phyloP scores from a whole-genome alignment of 2,329 filamentous ascomycete species.

The Colletotrichum lindemuthianum region DNA sequence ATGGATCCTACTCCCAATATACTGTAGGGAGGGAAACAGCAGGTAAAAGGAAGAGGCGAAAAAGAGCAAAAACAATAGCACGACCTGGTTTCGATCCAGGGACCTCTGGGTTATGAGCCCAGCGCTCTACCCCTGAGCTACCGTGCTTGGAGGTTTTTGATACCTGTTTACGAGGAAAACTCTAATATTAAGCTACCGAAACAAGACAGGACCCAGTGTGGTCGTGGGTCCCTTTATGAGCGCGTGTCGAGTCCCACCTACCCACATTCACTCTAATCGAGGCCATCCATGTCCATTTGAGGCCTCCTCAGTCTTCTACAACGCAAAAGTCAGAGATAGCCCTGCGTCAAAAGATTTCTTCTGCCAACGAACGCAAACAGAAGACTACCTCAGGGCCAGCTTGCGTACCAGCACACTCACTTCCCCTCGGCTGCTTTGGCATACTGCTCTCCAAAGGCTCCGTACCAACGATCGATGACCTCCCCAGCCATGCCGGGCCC shows the following conservation, averaged over 20 bases:
- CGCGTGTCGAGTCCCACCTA: no score
- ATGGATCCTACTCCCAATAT: neutral
- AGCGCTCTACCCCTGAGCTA: constrained; percentile 35
- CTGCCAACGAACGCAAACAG: no score
- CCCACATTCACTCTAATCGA: no score
- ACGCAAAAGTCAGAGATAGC: no score
- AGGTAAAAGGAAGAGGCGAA: neutral
- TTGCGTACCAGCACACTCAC: neutral
- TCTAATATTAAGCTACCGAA: neutral
- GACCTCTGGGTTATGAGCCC: constrained; percentile 35
- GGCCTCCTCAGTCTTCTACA: no score
- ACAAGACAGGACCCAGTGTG: neutral
- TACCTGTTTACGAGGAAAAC: rapidly evolving
- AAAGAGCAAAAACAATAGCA: constrained; percentile 5
- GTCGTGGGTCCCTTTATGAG: neutral
- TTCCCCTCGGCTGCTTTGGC: constrained; percentile 1
- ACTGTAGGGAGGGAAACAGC: no score
- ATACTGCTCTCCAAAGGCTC: constrained; percentile 45
- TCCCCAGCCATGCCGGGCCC: constrained; percentile 51
- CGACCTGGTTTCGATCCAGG: constrained; percentile 34
- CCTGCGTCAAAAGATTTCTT: no score
- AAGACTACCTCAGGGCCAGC: neutral
- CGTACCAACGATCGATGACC: constrained; percentile 50
- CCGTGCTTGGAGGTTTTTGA: neutral
- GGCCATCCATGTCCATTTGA: no score